phyloP scores from a whole-genome alignment of 768 basidiomycete species.

The Mycena albidolilacea region DNA sequence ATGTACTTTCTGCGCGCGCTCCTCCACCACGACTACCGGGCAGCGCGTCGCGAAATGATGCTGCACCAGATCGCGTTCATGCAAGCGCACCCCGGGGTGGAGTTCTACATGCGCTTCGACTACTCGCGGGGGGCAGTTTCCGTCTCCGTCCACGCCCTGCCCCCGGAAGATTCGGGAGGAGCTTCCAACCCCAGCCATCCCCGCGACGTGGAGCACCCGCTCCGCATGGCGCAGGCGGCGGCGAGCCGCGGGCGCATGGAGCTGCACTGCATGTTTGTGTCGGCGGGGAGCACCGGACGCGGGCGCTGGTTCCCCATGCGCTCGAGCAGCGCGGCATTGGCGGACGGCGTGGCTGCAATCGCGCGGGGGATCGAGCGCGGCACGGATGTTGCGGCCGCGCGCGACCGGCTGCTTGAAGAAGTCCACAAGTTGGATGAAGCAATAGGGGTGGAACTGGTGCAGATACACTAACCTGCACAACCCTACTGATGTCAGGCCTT shows the following conservation, averaged over 20 bases:
- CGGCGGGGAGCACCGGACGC: background rate
- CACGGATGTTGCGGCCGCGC: background rate
- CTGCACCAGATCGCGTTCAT: conserved; percentile 13
- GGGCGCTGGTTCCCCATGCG: conserved; percentile 15
- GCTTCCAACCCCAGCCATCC: background rate
- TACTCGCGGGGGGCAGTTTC: background rate
- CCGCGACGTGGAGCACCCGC: background rate
- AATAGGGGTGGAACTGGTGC: background rate
- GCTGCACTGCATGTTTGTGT: conserved; percentile 11
- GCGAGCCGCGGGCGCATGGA: conserved; percentile 18
- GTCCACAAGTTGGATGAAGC: conserved; percentile 9
- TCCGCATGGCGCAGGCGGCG: conserved; percentile 1
- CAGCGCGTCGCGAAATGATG: background rate
- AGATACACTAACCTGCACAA: conserved; percentile 2
- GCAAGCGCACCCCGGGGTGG: background rate
- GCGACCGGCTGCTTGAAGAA: background rate
- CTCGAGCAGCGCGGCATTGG: background rate
- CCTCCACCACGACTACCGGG: conserved; percentile 14
- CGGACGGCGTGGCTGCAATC: background rate
- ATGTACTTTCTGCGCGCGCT: conserved; percentile 3
- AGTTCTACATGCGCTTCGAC: conserved; percentile 18
- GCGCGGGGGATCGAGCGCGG: background rate
- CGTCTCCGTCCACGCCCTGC: background rate
- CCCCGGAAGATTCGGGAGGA: no score
- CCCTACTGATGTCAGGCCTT: no score